A percentile compares a stretch with the other conserved stretches of the same genome.
Evolutionary conservation across 129 eudicot genomes (phyloP).

Genomic region (Erigeron canadensis): DNA sequence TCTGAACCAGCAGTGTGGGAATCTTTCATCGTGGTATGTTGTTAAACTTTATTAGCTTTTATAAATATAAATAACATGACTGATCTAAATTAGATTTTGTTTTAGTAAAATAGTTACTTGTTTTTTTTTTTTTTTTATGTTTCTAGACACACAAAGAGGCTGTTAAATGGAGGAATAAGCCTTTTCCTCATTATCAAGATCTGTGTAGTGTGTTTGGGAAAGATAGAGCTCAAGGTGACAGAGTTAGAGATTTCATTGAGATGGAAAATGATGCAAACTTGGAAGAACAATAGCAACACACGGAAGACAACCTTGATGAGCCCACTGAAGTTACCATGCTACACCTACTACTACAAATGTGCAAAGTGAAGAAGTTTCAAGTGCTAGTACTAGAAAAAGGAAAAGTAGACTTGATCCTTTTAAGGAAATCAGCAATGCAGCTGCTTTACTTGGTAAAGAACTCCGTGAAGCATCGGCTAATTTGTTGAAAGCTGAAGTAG

Average conservation of each 20-base stretch:
- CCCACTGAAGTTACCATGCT: not conserved
- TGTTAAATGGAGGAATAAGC: not conserved
- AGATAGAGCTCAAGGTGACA: not conserved
- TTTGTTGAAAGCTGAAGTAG: not conserved
- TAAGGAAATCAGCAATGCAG: not conserved
- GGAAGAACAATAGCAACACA: not conserved
- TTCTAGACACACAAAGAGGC: not conserved
- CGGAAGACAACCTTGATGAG: not conserved
- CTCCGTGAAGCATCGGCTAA: not conserved
- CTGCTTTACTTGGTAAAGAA: not conserved
- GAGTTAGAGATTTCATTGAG: not conserved
- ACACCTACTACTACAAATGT: not conserved
- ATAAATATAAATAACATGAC: too few species aligned
- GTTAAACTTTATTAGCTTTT: not conserved
- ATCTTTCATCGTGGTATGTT: not conserved
- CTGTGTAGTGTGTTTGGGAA: not conserved
- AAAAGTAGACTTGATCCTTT: not conserved
- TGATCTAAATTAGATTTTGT: not conserved
- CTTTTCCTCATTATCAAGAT: not conserved
- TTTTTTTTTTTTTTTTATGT: not conserved
- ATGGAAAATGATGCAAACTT: not conserved
- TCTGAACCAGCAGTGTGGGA: not conserved
- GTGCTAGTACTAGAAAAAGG: not conserved
- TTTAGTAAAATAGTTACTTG: too few species aligned
- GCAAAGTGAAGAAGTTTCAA: conserved; percentile 12